A percentile compares a stretch with the other conserved stretches of the same genome.
phyloP scores from a whole-genome alignment of 129 eudicot species.

The Glebionis coronaria region DNA sequence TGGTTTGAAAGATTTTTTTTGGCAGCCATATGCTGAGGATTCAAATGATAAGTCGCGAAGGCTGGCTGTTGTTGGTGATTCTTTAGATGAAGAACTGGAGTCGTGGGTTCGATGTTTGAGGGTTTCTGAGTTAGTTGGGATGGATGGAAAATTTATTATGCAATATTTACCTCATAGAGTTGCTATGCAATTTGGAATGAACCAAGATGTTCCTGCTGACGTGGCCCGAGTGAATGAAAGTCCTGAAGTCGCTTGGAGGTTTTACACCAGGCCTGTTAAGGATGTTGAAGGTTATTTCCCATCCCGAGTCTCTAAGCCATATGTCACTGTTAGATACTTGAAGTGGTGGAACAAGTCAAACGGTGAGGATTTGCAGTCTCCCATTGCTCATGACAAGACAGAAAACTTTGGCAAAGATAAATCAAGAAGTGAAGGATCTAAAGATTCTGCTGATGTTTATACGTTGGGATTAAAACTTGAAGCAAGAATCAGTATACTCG shows the following conservation, averaged over 20 bases:
- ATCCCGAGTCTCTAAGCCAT: slow-evolving; percentile 25
- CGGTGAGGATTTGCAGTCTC: neutral
- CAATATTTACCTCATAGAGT: no score
- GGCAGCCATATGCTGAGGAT: slow-evolving; percentile 41
- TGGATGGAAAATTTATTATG: slow-evolving; percentile 32
- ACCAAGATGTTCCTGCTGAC: slow-evolving; percentile 56
- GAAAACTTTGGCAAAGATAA: slow-evolving; percentile 4
- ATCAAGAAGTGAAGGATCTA: slow-evolving; percentile 1
- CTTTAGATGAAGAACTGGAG: slow-evolving; percentile 27
- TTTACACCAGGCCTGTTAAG: slow-evolving; percentile 31
- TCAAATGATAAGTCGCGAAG: slow-evolving; percentile 18
- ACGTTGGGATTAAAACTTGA: no score
- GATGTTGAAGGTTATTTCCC: slow-evolving; percentile 21
- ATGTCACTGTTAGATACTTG: slow-evolving; percentile 38
- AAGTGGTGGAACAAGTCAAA: slow-evolving; percentile 41
- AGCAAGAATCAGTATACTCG: no score
- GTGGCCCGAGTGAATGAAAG: slow-evolving; percentile 15
- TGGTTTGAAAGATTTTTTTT: no score
- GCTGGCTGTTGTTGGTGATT: slow-evolving; percentile 16
- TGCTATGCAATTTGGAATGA: no score
- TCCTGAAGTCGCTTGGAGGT: slow-evolving; percentile 35
- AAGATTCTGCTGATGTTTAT: no score
- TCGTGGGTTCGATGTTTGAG: slow-evolving; percentile 39
- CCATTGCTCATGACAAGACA: neutral
- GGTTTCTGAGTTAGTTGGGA: slow-evolving; percentile 47